A percentile compares a stretch with the other conserved stretches of the same genome.
Conservation (phyloP, 2,329 filamentous ascomycete species). For the Daldinia sp. region DNA sequence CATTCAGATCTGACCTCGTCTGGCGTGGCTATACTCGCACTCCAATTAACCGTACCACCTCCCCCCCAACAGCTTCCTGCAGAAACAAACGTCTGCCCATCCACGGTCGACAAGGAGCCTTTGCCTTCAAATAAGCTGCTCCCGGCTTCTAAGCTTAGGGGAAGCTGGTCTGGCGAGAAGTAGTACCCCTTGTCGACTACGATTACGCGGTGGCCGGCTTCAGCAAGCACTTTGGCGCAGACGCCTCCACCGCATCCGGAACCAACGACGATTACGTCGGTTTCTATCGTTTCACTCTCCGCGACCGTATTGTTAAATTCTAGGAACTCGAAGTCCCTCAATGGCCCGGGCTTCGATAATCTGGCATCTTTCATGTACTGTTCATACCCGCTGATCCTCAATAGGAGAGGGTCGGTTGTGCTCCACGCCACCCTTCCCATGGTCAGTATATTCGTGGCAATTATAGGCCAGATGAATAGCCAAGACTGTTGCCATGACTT, state of each 20-base stretch:
- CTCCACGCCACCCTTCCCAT: constrained; percentile 56
- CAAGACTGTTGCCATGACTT: constrained; percentile 57
- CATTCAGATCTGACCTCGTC: constrained; percentile 73
- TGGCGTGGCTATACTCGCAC: constrained; percentile 59
- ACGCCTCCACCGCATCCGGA: constrained; percentile 77
- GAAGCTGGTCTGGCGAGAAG: constrained; percentile 69
- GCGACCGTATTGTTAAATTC: constrained; percentile 48
- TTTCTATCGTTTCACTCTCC: constrained; percentile 60
- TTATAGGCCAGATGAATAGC: constrained; percentile 55
- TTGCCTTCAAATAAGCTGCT: constrained; percentile 68
- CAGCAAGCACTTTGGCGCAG: constrained; percentile 71
- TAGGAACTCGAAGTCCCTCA: constrained; percentile 56
- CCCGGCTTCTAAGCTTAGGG: constrained; percentile 65
- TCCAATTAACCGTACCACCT: constrained; percentile 78
- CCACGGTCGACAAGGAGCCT: constrained; percentile 53
- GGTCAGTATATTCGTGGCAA: constrained; percentile 55
- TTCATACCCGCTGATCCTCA: constrained; percentile 55
- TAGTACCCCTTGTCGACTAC: constrained; percentile 76
- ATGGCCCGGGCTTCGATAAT: constrained; percentile 48
- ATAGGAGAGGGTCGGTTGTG: constrained; percentile 55
- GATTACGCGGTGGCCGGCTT: constrained; percentile 61
- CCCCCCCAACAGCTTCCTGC: constrained; percentile 74
- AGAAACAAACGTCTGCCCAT: constrained; percentile 61
- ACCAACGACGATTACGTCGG: constrained; percentile 75
- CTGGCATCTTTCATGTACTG: constrained; percentile 12